These are phyloP conservation scores for Xanthoceras sorbifolium DNA, from an alignment of 345 rosid species.

Conservation along the genomic window DNA sequence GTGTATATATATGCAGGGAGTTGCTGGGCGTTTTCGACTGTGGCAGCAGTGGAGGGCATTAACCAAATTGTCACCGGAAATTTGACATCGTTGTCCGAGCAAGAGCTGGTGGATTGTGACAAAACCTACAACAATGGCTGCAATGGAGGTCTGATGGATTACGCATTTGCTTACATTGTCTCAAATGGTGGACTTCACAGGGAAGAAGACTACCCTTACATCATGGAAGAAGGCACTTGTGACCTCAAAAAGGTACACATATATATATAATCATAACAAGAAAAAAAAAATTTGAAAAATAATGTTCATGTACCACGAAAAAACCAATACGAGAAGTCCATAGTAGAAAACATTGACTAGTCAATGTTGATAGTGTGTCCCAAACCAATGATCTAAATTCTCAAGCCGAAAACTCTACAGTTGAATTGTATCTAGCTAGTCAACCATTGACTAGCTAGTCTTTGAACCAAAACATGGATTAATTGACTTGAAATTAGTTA, in stretches of 20 bases:
- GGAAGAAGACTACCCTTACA: constrained; percentile 69
- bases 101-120: constrained; percentile 62
- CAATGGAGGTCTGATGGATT: constrained; percentile 68
- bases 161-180: constrained; percentile 50
- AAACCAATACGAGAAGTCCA: too few species aligned
- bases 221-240: constrained; percentile 67
- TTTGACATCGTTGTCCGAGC: constrained; percentile 58
- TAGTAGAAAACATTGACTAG: not conserved
- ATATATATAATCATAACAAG: not conserved
- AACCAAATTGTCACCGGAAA: constrained; percentile 63
- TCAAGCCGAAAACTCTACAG: not conserved
- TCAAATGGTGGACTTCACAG: constrained; percentile 55
- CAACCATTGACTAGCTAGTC: too few species aligned
- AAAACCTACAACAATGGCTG: constrained; percentile 50
- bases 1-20: constrained; percentile 39
- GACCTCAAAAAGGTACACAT: constrained; percentile 39
- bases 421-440: not conserved
- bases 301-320: too few species aligned
- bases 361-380: not conserved
- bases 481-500: too few species aligned
- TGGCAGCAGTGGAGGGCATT: constrained; percentile 68
- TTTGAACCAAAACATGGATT: too few species aligned
- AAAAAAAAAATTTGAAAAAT: too few species aligned
- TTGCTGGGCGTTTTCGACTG: constrained; percentile 72
- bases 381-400: not conserved